Evolutionary conservation across 1,284 basidiomycete species (phyloP).

Genomic region (Cutaneotrichosporon sp.): DNA sequence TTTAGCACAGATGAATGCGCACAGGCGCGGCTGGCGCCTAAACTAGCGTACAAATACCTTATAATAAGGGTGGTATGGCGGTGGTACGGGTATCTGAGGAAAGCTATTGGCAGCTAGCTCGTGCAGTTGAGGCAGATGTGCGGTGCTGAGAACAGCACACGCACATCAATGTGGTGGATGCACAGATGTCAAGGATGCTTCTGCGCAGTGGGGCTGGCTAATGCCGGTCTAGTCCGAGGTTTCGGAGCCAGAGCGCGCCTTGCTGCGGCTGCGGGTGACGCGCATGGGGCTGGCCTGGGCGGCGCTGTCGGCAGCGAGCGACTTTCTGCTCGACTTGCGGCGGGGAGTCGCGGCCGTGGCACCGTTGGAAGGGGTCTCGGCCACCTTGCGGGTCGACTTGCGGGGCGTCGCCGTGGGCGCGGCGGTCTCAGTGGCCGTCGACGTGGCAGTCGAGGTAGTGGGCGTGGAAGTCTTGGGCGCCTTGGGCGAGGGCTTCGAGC

Average conservation of each 20-base stretch:
- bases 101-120: not conserved
- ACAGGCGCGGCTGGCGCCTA: not conserved
- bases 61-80: not conserved
- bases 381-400: slow-evolving; percentile 14
- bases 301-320: slow-evolving; percentile 2
- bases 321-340: slow-evolving; percentile 11
- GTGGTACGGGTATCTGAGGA: slow-evolving; percentile 1
- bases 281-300: slow-evolving; percentile 29
- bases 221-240: slow-evolving; percentile 14
- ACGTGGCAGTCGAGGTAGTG: slow-evolving; percentile 11
- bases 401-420: slow-evolving; percentile 19
- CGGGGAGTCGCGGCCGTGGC: slow-evolving; percentile 11
- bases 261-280: slow-evolving; percentile 43
- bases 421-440: not conserved
- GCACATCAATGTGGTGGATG: too few relatives aligned
- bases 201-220: too few relatives aligned
- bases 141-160: too few relatives aligned
- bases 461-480: slow-evolving; percentile 14
- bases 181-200: too few relatives aligned
- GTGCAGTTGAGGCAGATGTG: slow-evolving; percentile 16
- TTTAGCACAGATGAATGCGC: slow-evolving; percentile 21
- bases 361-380: slow-evolving; percentile 20
- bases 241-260: slow-evolving; percentile 34
- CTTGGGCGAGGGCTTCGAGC: slow-evolving; percentile 9
- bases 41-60: too few relatives aligned